phyloP scores from a whole-genome alignment of 768 basidiomycete genomes.

The Podaxis sp. region DNA sequence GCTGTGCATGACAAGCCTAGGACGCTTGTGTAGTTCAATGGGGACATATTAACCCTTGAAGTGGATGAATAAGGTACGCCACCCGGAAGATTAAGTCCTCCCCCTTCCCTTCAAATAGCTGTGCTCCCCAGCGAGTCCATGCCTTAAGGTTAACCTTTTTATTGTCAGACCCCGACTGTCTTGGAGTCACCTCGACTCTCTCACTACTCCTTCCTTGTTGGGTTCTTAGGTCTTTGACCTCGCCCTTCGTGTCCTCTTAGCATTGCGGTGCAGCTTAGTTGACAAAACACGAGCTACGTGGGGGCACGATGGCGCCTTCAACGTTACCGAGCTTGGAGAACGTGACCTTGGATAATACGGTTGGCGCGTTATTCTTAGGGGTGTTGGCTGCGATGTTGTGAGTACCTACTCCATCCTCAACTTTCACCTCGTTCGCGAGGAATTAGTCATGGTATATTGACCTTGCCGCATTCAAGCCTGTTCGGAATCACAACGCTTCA shows the following conservation, averaged over 20 bases:
- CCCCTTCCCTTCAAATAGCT: constrained; percentile 15
- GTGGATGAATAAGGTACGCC: constrained; percentile 12
- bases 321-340: constrained; percentile 26
- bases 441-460: neutral
- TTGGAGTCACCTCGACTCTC: constrained; percentile 9
- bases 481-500: constrained; percentile 42
- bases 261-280: neutral
- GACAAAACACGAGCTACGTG: neutral
- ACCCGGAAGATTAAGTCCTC: constrained; percentile 11
- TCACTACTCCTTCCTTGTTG: neutral
- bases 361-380: constrained; percentile 39
- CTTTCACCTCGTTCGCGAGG: neutral
- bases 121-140: neutral
- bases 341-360: constrained; percentile 37
- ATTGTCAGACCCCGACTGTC: neutral
- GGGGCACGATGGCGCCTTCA: constrained; percentile 20
- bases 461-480: constrained; percentile 25
- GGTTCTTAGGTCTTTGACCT: neutral
- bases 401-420: constrained; percentile 15
- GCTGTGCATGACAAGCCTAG: constrained; percentile 1
- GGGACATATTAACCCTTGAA: neutral
- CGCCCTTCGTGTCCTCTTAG: neutral
- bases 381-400: constrained; percentile 35
- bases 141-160: constrained; percentile 1
- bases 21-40: neutral